Evolutionary conservation across 371 early-diverging fungal species (phyloP).

Genomic region (Syncephalastrum sp.): DNA sequence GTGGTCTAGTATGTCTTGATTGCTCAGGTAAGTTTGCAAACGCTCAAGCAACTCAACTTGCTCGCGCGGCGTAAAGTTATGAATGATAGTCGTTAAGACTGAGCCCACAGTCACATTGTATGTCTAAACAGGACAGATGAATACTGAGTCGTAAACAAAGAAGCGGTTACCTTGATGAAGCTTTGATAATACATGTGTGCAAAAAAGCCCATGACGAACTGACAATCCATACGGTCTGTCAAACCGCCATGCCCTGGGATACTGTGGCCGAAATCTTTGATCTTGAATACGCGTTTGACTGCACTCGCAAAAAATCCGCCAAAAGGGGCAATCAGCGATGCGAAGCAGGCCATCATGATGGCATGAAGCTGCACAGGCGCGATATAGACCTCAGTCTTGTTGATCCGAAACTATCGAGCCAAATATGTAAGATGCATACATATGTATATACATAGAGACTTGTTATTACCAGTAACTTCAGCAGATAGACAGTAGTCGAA

Average conservation of each 20-base stretch:
- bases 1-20: constrained; percentile 45
- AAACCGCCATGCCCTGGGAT: constrained; percentile 99
- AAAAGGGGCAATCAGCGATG: constrained; percentile 98
- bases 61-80: constrained; percentile 49
- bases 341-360: constrained; percentile 89
- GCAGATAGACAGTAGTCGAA: constrained; percentile 17
- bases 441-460: background rate
- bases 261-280: constrained; percentile 98
- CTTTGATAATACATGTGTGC: constrained; percentile 89
- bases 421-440: constrained; percentile 9
- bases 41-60: constrained; percentile 60
- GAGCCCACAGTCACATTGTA: constrained; percentile 57
- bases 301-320: constrained; percentile 99
- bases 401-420: constrained; percentile 20
- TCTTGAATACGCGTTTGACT: constrained; percentile 96
- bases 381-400: constrained; percentile 50
- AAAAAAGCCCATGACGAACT: constrained; percentile 97
- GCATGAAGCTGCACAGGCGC: constrained; percentile 91
- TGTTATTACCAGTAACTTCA: constrained; percentile 31
- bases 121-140: constrained; percentile 20
- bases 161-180: constrained; percentile 69
- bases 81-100: constrained; percentile 52
- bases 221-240: constrained; percentile 98
- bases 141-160: background rate
- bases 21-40: constrained; percentile 56